These are phyloP conservation scores for Rosa chinensis DNA, from an alignment of 306 rosid genomes.

Conservation along the genomic window DNA sequence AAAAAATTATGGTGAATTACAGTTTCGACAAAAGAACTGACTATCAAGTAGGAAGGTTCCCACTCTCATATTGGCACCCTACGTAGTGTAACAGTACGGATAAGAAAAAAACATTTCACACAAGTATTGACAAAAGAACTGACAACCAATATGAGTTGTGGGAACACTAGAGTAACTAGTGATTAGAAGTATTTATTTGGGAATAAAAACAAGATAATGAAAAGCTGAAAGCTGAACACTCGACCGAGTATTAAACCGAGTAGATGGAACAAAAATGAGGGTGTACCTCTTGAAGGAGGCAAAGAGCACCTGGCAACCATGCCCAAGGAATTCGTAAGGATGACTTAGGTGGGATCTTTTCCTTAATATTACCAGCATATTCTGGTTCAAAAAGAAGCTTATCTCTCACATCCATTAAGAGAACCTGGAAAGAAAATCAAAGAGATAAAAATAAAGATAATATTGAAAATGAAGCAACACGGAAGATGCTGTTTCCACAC, in stretches of 20 bases:
- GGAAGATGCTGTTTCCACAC: not conserved
- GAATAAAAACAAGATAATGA: not conserved
- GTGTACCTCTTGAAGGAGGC: slow-evolving; percentile 96
- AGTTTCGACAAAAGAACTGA: not conserved
- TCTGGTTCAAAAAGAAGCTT: slow-evolving; percentile 96
- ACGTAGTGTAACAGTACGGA: not conserved
- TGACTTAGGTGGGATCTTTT: slow-evolving; percentile 82
- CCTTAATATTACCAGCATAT: slow-evolving; percentile 82
- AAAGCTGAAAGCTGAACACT: not conserved
- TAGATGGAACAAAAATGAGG: slow-evolving; percentile 4
- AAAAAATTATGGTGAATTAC: not conserved
- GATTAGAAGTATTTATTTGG: not conserved
- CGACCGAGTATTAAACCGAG: not conserved
- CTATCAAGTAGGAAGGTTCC: not conserved
- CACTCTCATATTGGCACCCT: not conserved
- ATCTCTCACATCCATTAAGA: slow-evolving; percentile 90
- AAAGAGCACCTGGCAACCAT: slow-evolving; percentile 90
- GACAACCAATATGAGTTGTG: not conserved
- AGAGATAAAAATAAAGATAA: not conserved
- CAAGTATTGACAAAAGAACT: not conserved
- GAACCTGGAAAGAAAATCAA: slow-evolving; percentile 54
- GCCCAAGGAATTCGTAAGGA: slow-evolving; percentile 78
- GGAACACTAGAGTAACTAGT: not conserved
- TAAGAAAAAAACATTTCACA: not conserved
- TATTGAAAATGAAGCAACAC: not conserved